phyloP scores from a whole-genome alignment of 495 filamentous ascomycete genomes.

The Tricharina praecox region DNA sequence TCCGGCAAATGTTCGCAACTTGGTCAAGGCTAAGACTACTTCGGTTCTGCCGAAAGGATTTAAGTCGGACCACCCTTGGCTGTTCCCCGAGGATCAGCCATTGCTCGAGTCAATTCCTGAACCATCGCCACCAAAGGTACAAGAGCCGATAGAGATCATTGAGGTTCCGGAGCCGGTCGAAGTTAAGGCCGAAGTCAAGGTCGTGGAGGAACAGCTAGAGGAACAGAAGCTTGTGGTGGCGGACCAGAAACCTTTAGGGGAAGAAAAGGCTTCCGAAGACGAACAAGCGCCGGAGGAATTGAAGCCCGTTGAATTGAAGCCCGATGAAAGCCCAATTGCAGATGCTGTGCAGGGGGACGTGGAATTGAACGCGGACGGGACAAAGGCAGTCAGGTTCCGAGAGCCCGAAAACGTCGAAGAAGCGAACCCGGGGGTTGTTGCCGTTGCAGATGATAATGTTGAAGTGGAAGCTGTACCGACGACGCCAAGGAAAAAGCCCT shows the following conservation, averaged over 20 bases:
- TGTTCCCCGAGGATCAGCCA: no score
- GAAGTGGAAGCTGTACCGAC: no score
- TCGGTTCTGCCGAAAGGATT: neutral
- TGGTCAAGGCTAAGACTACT: neutral
- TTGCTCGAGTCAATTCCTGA: no score
- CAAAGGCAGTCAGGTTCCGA: neutral
- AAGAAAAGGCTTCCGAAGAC: neutral
- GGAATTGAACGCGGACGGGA: neutral
- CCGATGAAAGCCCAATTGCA: neutral
- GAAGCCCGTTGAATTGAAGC: neutral
- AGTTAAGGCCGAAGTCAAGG: no score
- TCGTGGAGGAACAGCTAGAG: neutral
- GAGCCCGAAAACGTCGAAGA: neutral
- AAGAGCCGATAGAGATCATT: neutral
- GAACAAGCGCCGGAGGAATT: no score
- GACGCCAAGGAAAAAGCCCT: slow-evolving; percentile 60
- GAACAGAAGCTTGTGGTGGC: no score
- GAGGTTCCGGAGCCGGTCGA: neutral
- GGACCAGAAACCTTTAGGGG: no score
- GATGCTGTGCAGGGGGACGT: neutral
- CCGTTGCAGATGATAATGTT: no score
- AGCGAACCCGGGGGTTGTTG: neutral
- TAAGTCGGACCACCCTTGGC: no score
- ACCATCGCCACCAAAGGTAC: no score
- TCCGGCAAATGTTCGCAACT: no score